Percentiles rank a stretch among this genome's conserved stretches.
Conservation (phyloP, 345 rosid genomes). For the Passiflora organensis region DNA sequence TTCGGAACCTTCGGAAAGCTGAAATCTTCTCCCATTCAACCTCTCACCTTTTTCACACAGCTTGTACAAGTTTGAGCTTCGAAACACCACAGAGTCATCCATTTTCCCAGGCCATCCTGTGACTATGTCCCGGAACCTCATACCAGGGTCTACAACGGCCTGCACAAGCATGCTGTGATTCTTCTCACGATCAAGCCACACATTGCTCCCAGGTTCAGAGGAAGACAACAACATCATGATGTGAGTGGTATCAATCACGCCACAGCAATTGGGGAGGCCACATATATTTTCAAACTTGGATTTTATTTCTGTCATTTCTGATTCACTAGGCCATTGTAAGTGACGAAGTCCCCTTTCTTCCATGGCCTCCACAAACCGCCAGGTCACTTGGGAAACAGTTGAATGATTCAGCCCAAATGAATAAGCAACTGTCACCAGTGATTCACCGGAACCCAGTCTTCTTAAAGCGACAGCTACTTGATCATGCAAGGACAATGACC, state of each 20-base stretch:
- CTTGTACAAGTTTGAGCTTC: constrained; percentile 38
- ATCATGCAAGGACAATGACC: constrained; percentile 38
- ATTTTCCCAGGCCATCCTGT: constrained; percentile 71
- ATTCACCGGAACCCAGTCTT: constrained; percentile 54
- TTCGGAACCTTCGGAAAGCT: constrained; percentile 38
- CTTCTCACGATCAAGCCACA: constrained; percentile 53
- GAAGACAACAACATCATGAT: constrained; percentile 47
- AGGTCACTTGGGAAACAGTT: constrained; percentile 59
- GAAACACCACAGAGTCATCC: constrained; percentile 39
- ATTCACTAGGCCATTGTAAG: constrained; percentile 49
- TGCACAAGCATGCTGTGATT: constrained; percentile 61
- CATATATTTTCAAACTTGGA: constrained; percentile 45
- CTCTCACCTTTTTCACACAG: constrained; percentile 47
- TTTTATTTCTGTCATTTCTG: constrained; percentile 36
- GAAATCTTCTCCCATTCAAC: constrained; percentile 36
- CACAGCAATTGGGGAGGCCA: constrained; percentile 64
- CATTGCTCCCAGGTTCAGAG: constrained; percentile 38
- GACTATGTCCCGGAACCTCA: constrained; percentile 59
- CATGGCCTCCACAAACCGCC: constrained; percentile 63
- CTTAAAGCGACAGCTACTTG: constrained; percentile 59
- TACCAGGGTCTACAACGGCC: constrained; percentile 49
- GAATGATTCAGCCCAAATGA: constrained; percentile 51
- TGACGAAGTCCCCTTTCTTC: constrained; percentile 55
- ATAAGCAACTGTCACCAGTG: constrained; percentile 45
- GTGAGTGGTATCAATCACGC: constrained; percentile 53